Base-by-base conservation (phyloP, 1,139 yeast genomes). In the Geotrichum siamense region DNA sequence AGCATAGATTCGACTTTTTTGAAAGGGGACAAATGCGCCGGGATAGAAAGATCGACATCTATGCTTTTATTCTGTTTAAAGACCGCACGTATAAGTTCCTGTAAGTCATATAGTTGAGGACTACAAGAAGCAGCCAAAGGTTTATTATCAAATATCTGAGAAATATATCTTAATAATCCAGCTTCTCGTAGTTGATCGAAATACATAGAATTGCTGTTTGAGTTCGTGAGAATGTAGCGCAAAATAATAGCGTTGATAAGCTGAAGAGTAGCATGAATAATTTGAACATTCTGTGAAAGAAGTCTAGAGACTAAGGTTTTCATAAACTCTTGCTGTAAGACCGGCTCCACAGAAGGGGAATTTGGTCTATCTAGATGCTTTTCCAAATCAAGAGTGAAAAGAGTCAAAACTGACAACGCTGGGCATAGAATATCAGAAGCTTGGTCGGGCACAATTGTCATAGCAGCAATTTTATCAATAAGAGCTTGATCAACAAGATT, bases 31-130 rank as follows among this genome's bases (percentile, higher is more conserved):
- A 41, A 26, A 40, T 54, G 58, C 15, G 48, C 51, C 13, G 51
- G 47, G 28, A 52, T 48, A 19, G 43, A 41, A 2, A 54, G 45
- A 32, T 51, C 53, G 12, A 54, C 51, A 10, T 40, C 35, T 34
- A 49, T 49, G 8, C 36, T 35, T 19, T 50, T 43, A 21, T 55
- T 52, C 35, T 55, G 56, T 43, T 50, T 47, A 26, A 57, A 55
- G 26, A 53, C 51, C 10, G 55, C 59, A 38, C 55, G 53, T 43
- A 56, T 47, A 31, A 58, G 48, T 34, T 56, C 60, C 46, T 58
- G 62, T 26, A 58, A 45, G 45, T 56, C 60, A 39, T 52, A 53
- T 17, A 58, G 52, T 42, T 57, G 56, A 17, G 57, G 54, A 26
- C 56, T 39, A 40, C 60, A 55, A 6, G 58, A 51, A 3, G 57